phyloP scores from a whole-genome alignment of 176 grass and related monocot genomes.

The Oryza meridionalis region DNA sequence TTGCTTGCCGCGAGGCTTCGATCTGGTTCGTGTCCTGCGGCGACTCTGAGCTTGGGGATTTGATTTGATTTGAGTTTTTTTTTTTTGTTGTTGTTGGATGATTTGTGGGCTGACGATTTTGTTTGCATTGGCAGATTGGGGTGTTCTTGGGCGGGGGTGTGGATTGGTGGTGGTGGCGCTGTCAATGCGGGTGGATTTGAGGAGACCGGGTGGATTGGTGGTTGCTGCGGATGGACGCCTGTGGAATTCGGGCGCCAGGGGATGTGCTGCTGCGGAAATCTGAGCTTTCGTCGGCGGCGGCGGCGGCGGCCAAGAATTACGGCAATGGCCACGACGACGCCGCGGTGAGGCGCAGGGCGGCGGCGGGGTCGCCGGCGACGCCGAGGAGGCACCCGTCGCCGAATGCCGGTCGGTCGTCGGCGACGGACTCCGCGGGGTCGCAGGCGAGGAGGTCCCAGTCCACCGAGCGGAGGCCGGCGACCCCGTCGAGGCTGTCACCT shows the following conservation, averaged over 20 bases:
- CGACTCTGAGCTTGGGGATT: not conserved
- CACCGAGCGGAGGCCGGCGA: slow-evolving; percentile 56
- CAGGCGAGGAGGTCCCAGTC: slow-evolving; percentile 61
- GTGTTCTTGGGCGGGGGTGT: not conserved
- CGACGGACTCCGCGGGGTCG: slow-evolving; percentile 32
- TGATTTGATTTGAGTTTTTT: not conserved
- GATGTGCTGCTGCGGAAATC: slow-evolving; percentile 50
- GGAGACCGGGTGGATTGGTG: slow-evolving; percentile 33
- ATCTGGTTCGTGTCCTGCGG: slow-evolving; percentile 54
- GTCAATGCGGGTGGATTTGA: slow-evolving; percentile 62
- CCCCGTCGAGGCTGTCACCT: slow-evolving; percentile 37
- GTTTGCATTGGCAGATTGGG: slow-evolving; percentile 35
- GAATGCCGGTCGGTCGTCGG: slow-evolving; percentile 45
- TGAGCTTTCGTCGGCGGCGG: slow-evolving; percentile 31
- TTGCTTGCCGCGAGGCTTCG: slow-evolving; percentile 1
- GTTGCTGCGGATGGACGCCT: slow-evolving; percentile 51
- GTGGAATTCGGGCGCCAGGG: slow-evolving; percentile 38
- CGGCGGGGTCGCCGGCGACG: slow-evolving; percentile 33
- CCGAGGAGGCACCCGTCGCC: slow-evolving; percentile 64
- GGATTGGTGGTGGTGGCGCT: slow-evolving; percentile 39
- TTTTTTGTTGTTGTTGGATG: not conserved
- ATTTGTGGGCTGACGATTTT: slow-evolving; percentile 2
- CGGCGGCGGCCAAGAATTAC: slow-evolving; percentile 31
- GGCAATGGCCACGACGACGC: slow-evolving; percentile 34
- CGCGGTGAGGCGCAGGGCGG: slow-evolving; percentile 32